Percentiles rank a stretch among this genome's conserved stretches.
These are phyloP conservation scores for Chloris gayana DNA, from an alignment of 176 grass and related monocot species.

Conservation along the genomic window DNA sequence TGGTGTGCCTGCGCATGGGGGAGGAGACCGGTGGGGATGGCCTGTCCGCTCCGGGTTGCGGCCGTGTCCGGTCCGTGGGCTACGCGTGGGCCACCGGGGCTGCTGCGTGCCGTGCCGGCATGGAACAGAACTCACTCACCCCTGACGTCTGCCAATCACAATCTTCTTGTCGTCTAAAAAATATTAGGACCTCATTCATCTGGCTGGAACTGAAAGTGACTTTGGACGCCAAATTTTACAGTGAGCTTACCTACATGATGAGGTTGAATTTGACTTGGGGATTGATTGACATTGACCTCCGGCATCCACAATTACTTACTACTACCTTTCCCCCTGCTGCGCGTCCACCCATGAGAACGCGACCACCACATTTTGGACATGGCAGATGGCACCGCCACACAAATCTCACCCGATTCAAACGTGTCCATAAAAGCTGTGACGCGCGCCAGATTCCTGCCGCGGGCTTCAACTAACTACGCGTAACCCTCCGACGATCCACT, in stretches of 20 bases:
- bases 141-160: background rate
- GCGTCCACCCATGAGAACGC: background rate
- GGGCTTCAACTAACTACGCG: conserved; percentile 23
- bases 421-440: conserved; percentile 4
- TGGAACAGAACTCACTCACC: background rate
- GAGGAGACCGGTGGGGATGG: conserved; percentile 11
- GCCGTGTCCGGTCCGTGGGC: too few species aligned
- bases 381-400: too few species aligned
- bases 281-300: too few species aligned
- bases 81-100: conserved; percentile 24
- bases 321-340: too few species aligned
- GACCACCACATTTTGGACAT: background rate
- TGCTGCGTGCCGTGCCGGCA: background rate
- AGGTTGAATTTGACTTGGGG: background rate
- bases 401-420: background rate
- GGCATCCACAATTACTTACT: too few species aligned
- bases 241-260: background rate
- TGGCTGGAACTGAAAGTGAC: background rate
- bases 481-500: background rate
- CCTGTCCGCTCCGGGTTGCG: background rate
- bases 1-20: background rate
- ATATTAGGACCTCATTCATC: background rate
- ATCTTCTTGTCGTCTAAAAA: too few species aligned
- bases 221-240: background rate
- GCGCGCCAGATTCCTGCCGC: background rate